phyloP scores from a whole-genome alignment of 169 alveolate species.

The Cryptosporidium xiaoi region DNA sequence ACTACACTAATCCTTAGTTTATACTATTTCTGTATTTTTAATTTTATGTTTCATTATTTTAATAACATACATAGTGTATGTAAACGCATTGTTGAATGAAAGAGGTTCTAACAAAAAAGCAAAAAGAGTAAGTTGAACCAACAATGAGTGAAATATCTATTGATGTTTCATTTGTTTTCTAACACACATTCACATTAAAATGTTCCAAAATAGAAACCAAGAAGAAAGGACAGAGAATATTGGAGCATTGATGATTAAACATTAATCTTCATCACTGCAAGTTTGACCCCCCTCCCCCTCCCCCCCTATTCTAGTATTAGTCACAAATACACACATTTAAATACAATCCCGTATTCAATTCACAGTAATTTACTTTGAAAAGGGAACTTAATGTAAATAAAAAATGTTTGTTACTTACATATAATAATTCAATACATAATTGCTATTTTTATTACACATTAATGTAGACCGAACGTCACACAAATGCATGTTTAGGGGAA shows the following conservation, averaged over 20 bases:
- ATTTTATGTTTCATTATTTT: slow-evolving; percentile 18
- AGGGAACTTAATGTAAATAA: background rate
- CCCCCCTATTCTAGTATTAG: background rate
- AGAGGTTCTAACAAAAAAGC: slow-evolving; percentile 15
- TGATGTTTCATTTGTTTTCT: no score
- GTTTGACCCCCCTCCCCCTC: no score
- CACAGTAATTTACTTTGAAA: background rate
- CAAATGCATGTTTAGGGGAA: no score
- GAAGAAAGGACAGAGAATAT: slow-evolving; percentile 65
- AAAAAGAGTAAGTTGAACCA: slow-evolving; percentile 42
- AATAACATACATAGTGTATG: slow-evolving; percentile 46
- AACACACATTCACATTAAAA: background rate
- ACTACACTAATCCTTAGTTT: slow-evolving; percentile 1
- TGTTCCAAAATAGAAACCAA: slow-evolving; percentile 34
- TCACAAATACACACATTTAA: background rate
- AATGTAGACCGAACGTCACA: no score
- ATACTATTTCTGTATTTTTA: slow-evolving; percentile 31
- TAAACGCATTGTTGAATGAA: slow-evolving; percentile 39
- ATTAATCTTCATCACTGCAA: no score
- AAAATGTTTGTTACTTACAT: background rate
- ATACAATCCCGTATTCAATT: background rate
- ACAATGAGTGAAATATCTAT: background rate
- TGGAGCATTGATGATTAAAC: slow-evolving; percentile 67
- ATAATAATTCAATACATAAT: no score
- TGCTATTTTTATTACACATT: no score